Base-by-base conservation (phyloP, 164 flowering plant species). In the Pachysandra terminalis region DNA sequence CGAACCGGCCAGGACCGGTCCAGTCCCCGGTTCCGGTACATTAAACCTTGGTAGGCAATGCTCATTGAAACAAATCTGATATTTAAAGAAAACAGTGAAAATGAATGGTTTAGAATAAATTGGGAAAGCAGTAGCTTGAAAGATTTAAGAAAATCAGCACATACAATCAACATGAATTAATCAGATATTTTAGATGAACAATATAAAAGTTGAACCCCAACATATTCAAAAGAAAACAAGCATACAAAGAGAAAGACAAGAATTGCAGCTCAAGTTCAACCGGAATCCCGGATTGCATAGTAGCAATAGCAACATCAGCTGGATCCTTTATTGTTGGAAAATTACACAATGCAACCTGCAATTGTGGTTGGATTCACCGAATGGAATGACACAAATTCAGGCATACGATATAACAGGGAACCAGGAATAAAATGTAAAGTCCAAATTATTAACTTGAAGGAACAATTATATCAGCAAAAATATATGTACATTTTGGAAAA, bases 301-400 rank as follows among this genome's bases (percentile, higher is more conserved):
- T 88, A 15, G 91, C 93, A 75, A 95, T 95, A n/a, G 98, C 94
- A 74, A 90, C 98, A 87, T 93, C 98, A 70, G 99, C 98, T 61
- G 99, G 98, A 87, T 95, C 93, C 76, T 93, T 95, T 21, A 95
- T 71, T 58, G 98, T 75, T 59, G 88, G 90, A 65, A 95, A 90
- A 74, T 88, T 90, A 75, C 99, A 95, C 96, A 88, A 90, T 32
- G 97, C 99, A 63, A 90, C 97, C 99, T 92, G 82, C 19, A 74
- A 77, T 23, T 67, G 51, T 63, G 41, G 37, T 56, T 14, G 21
- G 41, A 23, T 19, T 22, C 55, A 63, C 35, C 22, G 19, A 57
- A 26, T 56, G 19, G 26, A 48, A 32, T 19, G 27, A 35, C 1
- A 49, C 49, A 58, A 19, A 6, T 16, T 10, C 15, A 53, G 32